A percentile compares a stretch with the other conserved stretches of the same genome.
These are phyloP conservation scores for Phoenix roebelenii DNA, from an alignment of 176 grass and related monocot genomes.

Conservation along the genomic window DNA sequence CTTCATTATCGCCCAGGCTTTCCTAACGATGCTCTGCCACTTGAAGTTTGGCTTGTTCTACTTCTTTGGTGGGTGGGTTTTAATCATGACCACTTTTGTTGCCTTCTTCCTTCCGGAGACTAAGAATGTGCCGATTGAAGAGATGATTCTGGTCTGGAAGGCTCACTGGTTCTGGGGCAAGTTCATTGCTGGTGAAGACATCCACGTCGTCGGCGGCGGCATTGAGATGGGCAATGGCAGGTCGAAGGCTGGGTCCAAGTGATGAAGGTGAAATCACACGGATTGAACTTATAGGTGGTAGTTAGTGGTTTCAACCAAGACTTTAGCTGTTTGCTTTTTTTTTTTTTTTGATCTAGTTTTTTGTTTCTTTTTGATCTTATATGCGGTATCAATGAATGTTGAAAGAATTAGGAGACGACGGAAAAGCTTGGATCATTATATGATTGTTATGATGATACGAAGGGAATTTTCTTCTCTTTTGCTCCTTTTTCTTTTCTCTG, in stretches of 20 bases:
- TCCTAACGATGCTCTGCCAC: slow-evolving; percentile 32
- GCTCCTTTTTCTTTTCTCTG: no score
- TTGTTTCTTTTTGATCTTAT: no score
- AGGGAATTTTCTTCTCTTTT: no score
- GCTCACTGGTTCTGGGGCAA: slow-evolving; percentile 31
- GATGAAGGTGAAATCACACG: no score
- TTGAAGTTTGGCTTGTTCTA: slow-evolving; percentile 35
- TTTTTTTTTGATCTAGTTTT: no score
- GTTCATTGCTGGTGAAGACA: slow-evolving; percentile 21
- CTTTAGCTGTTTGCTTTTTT: no score
- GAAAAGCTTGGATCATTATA: no score
- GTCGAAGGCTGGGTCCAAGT: slow-evolving; percentile 15
- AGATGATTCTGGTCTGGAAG: slow-evolving; percentile 32
- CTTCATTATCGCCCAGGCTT: slow-evolving; percentile 26
- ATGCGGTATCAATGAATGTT: no score
- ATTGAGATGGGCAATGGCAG: slow-evolving; percentile 17
- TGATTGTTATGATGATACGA: no score
- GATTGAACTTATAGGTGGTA: no score
- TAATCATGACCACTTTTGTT: slow-evolving; percentile 27
- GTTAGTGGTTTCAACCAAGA: no score
- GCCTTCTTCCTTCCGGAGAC: slow-evolving; percentile 23
- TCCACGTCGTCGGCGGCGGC: slow-evolving; percentile 13
- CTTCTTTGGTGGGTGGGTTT: slow-evolving; percentile 30
- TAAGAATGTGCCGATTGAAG: slow-evolving; percentile 29
- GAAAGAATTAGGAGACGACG: no score